Evolutionary conservation across 2,329 filamentous ascomycete genomes (phyloP).

Genomic region (Aciculosporium take): DNA sequence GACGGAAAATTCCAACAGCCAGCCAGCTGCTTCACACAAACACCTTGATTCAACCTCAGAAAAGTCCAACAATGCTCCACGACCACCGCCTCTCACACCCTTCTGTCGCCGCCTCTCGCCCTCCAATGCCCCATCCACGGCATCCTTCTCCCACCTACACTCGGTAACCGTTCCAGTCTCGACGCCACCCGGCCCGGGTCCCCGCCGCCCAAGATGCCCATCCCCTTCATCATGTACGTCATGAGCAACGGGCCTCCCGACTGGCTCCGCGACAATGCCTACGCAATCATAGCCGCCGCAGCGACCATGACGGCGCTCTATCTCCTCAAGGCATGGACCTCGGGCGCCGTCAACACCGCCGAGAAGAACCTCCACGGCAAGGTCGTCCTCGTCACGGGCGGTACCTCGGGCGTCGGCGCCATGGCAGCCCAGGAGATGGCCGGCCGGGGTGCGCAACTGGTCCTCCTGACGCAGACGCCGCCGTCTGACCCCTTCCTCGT

Average conservation of each 20-base stretch:
- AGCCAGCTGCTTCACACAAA: too few species aligned
- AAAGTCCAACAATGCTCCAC: background rate
- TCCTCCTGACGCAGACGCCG: slow-evolving; percentile 74
- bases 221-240: slow-evolving; percentile 35
- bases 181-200: background rate
- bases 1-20: too few species aligned
- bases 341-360: slow-evolving; percentile 57
- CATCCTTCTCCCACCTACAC: background rate
- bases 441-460: slow-evolving; percentile 69
- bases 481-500: slow-evolving; percentile 76
- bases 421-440: slow-evolving; percentile 62
- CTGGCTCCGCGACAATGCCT: slow-evolving; percentile 31
- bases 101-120: background rate
- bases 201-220: slow-evolving; percentile 30
- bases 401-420: slow-evolving; percentile 84
- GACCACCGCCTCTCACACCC: background rate
- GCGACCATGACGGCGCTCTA: slow-evolving; percentile 24
- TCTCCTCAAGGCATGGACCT: slow-evolving; percentile 58
- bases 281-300: slow-evolving; percentile 25
- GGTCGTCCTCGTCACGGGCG: slow-evolving; percentile 85
- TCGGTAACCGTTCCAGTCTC: background rate
- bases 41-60: too few species aligned
- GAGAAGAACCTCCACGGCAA: slow-evolving; percentile 86
- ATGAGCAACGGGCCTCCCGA: slow-evolving; percentile 34
- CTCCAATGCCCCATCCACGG: background rate